Evolutionary conservation across 2,329 filamentous ascomycete species (phyloP).

Genomic region (Trichophyton simii): DNA sequence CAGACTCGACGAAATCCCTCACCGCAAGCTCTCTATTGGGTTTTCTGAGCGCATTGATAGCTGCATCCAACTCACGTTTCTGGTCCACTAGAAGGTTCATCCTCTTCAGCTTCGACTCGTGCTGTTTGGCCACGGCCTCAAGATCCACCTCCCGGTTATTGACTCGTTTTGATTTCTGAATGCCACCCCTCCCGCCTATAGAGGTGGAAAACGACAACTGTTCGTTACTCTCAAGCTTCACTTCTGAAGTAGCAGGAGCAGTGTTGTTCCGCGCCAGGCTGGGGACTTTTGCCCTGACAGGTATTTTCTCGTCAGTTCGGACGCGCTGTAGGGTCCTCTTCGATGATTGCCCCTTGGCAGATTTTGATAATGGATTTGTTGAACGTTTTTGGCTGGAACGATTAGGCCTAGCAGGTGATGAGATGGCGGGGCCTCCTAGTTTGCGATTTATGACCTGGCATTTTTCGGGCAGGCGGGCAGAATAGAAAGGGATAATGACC

Average conservation of each 20-base stretch:
- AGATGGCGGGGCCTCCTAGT: conserved; percentile 31
- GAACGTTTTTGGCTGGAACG: conserved; percentile 22
- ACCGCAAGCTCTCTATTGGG: conserved; percentile 37
- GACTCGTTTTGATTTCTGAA: conserved; percentile 33
- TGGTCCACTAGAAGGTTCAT: conserved; percentile 35
- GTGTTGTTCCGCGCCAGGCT: conserved; percentile 33
- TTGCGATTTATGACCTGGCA: conserved; percentile 37
- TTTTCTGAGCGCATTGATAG: conserved; percentile 36
- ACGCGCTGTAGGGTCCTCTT: conserved; percentile 33
- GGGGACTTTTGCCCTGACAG: conserved; percentile 22
- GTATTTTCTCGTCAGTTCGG: conserved; percentile 32
- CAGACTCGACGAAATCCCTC: conserved; percentile 34
- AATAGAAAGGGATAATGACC: conserved; percentile 40
- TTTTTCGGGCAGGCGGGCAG: conserved; percentile 35
- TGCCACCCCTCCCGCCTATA: conserved; percentile 28
- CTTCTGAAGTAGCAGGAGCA: conserved; percentile 30
- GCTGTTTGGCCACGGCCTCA: conserved; percentile 31
- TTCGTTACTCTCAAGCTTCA: conserved; percentile 32
- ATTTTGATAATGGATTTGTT: conserved; percentile 14
- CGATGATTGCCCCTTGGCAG: conserved; percentile 15
- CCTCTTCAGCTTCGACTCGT: conserved; percentile 35
- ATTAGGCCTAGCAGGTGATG: conserved; percentile 26
- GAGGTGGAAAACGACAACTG: conserved; percentile 22
- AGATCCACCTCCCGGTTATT: conserved; percentile 40
- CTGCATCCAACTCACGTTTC: conserved; percentile 37